Evolutionary conservation across 495 filamentous ascomycete genomes (phyloP).

Genomic region (Xylaria longipes): DNA sequence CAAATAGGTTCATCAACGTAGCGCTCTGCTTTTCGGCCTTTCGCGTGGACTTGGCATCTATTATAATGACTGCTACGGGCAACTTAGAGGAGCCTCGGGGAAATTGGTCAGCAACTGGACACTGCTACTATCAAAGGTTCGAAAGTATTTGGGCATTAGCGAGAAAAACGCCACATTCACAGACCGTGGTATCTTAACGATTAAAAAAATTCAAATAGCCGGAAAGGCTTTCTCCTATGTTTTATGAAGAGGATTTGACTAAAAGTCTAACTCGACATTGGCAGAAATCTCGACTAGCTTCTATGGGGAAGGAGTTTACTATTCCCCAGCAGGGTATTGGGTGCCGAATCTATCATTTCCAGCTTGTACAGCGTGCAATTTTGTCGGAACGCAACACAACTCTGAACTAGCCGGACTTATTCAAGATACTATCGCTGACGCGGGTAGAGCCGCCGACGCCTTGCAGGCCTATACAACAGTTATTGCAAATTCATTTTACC

Average conservation of each 20-base stretch:
- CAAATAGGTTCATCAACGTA: neutral
- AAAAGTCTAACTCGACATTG: neutral
- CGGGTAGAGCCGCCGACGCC: conserved; percentile 6
- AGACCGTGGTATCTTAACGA: neutral
- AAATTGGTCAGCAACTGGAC: neutral
- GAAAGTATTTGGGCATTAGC: neutral
- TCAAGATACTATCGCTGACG: neutral
- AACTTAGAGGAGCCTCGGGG: neutral
- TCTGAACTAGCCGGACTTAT: neutral
- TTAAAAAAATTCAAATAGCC: neutral
- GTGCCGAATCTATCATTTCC: neutral
- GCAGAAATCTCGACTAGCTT: neutral
- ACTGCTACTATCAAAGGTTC: neutral
- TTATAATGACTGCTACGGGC: neutral
- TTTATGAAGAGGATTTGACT: too few relatives aligned
- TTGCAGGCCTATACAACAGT: neutral
- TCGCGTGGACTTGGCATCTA: neutral
- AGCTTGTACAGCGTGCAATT: neutral
- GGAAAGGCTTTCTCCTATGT: neutral
- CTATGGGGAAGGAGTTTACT: neutral
- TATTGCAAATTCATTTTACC: neutral
- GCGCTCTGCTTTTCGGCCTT: conserved; percentile 21
- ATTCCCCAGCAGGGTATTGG: neutral
- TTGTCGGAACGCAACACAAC: neutral
- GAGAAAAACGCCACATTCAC: neutral